Percentiles rank a stretch among this genome's conserved stretches.
Evolutionary conservation across 441 rosid species (phyloP).

Genomic region (Brassica balearica): DNA sequence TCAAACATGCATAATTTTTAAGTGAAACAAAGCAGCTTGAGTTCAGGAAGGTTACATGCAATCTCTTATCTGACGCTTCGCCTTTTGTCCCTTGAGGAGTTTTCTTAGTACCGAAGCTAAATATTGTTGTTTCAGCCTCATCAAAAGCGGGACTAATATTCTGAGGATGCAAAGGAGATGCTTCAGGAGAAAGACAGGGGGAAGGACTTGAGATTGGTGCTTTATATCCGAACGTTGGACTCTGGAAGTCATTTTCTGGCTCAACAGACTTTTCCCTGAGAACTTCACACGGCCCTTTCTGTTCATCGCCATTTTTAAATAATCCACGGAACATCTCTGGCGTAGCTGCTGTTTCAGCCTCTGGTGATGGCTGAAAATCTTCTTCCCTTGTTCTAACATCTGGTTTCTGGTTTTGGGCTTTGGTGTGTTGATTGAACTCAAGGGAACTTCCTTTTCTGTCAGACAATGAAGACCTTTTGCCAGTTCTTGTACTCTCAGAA

Average conservation of each 20-base stretch:
- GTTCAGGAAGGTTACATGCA: constrained; percentile 61
- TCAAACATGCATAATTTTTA: constrained; percentile 16
- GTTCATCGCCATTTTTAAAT: constrained; percentile 49
- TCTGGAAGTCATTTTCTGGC: constrained; percentile 53
- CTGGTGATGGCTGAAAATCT: constrained; percentile 43
- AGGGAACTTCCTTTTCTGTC: constrained; percentile 47
- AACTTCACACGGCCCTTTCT: constrained; percentile 43
- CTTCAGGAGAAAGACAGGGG: constrained; percentile 53
- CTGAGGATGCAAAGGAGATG: constrained; percentile 47
- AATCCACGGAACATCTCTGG: constrained; percentile 35
- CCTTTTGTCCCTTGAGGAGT: constrained; percentile 47
- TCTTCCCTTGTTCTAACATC: constrained; percentile 44
- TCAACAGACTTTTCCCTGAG: constrained; percentile 47
- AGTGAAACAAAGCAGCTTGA: constrained; percentile 25
- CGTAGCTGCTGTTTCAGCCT: constrained; percentile 35
- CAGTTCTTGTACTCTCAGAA: constrained; percentile 43
- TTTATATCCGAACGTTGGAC: constrained; percentile 68
- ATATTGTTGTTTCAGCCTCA: constrained; percentile 46
- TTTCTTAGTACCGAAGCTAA: constrained; percentile 58
- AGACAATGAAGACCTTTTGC: constrained; percentile 53
- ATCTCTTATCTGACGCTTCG: constrained; percentile 47
- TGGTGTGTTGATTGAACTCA: constrained; percentile 41
- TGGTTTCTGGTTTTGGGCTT: constrained; percentile 36
- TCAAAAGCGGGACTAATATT: constrained; percentile 49
- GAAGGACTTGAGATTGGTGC: constrained; percentile 53